These are phyloP conservation scores for Linaria vulgaris DNA, from an alignment of 257 asterid genomes.

Conservation along the genomic window DNA sequence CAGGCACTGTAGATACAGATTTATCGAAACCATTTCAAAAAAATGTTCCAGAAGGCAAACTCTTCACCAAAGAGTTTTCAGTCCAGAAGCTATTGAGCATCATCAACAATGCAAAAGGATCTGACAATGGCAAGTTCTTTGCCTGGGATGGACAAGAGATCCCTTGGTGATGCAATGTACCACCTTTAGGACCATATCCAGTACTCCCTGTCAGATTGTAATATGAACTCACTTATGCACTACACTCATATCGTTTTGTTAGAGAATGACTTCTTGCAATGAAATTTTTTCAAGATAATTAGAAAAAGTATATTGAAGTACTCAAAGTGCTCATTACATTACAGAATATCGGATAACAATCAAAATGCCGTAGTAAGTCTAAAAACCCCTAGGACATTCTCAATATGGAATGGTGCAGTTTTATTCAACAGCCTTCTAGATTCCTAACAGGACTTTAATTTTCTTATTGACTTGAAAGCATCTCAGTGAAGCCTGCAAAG, in stretches of 20 bases:
- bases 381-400: conserved; percentile 19
- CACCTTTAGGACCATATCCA: neutral
- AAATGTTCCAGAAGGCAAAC: conserved; percentile 76
- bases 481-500: conserved; percentile 48
- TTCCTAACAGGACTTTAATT: conserved; percentile 20
- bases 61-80: conserved; percentile 78
- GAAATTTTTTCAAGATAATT: neutral
- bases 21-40: conserved; percentile 82
- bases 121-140: conserved; percentile 85
- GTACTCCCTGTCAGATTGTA: conserved; percentile 8
- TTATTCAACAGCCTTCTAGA: conserved; percentile 35
- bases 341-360: neutral
- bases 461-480: conserved; percentile 19
- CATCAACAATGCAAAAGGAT: conserved; percentile 48
- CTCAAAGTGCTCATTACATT: conserved; percentile 21
- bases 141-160: conserved; percentile 97
- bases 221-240: conserved; percentile 4
- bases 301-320: neutral
- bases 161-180: conserved; percentile 60
- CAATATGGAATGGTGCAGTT: conserved; percentile 26
- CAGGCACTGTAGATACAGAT: conserved; percentile 97
- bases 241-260: neutral
- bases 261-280: neutral
- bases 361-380: neutral
- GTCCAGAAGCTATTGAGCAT: conserved; percentile 70